Conservation (phyloP, 352 stramenopile genomes). For the Phytophthora capsici region DNA sequence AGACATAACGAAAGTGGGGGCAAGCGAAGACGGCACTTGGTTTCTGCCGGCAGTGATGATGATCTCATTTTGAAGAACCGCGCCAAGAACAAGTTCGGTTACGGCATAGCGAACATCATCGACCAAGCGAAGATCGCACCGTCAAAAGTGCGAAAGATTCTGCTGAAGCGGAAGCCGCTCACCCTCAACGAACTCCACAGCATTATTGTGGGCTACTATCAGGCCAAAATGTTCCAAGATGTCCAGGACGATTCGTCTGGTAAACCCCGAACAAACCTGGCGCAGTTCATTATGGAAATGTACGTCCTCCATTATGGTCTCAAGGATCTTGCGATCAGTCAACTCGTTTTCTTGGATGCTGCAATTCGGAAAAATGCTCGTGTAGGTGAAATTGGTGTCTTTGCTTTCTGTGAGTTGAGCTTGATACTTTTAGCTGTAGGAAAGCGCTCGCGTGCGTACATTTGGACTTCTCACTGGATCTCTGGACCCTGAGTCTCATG, state of each 20-base stretch:
- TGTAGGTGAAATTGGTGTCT: conserved; percentile 24
- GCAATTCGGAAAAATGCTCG: conserved; percentile 70
- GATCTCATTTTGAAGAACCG: conserved; percentile 66
- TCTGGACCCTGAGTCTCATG: conserved; percentile 77
- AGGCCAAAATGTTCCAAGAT: conserved; percentile 85
- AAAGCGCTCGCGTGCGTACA: conserved; percentile 70
- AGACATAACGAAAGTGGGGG: conserved; percentile 18
- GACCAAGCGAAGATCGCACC: conserved; percentile 74
- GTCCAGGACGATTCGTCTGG: conserved; percentile 69
- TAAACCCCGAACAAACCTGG: conserved; percentile 60
- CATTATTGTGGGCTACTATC: conserved; percentile 82
- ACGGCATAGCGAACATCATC: conserved; percentile 80
- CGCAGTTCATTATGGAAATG: conserved; percentile 87
- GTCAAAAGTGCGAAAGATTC: conserved; percentile 78
- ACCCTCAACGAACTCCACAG: conserved; percentile 73
- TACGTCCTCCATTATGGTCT: conserved; percentile 84
- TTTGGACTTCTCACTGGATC: conserved; percentile 78
- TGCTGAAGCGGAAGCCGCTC: conserved; percentile 75
- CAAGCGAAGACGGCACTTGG: conserved; percentile 29
- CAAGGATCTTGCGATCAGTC: conserved; percentile 80
- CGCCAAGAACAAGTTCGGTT: conserved; percentile 66
- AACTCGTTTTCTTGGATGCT: conserved; percentile 80
- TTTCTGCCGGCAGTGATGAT: conserved; percentile 41
- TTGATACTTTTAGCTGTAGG: conserved; percentile 31
- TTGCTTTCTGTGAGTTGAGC: not conserved